Percentiles rank a stretch among this genome's conserved stretches.
Conservation (phyloP, 306 rosid species). For the Rosa persica region DNA sequence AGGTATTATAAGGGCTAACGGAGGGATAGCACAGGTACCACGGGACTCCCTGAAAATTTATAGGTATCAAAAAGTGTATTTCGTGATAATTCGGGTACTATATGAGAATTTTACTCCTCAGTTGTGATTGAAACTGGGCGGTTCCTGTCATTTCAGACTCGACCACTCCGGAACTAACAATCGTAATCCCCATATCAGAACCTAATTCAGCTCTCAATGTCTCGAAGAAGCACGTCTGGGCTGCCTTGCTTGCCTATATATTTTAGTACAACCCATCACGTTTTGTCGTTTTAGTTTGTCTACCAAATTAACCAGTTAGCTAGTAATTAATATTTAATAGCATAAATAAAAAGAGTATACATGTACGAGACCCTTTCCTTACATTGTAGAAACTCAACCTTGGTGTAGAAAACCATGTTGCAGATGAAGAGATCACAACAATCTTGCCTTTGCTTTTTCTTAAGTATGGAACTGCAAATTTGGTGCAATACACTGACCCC, state of each 20-base stretch:
- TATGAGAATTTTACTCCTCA: no score
- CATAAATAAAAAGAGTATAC: not conserved
- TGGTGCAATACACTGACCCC: conserved; percentile 56
- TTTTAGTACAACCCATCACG: not conserved
- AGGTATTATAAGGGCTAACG: no score
- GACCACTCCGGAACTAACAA: conserved; percentile 51
- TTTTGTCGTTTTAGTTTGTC: not conserved
- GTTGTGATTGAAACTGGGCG: conserved; percentile 34
- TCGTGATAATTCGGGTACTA: no score
- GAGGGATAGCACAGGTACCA: no score
- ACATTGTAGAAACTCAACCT: conserved; percentile 51
- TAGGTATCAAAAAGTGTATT: no score
- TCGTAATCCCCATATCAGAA: conserved; percentile 48
- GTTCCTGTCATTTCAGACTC: conserved; percentile 39
- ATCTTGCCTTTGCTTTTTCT: conserved; percentile 59
- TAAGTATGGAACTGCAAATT: conserved; percentile 51
- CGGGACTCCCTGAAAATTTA: no score
- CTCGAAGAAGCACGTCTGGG: conserved; percentile 45
- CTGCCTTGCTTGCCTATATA: conserved; percentile 71
- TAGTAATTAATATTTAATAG: not conserved
- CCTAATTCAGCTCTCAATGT: conserved; percentile 56
- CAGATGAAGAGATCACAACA: conserved; percentile 51
- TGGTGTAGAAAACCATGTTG: conserved; percentile 52
- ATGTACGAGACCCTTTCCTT: not conserved
- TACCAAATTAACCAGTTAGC: not conserved